phyloP scores from a whole-genome alignment of 2,329 filamentous ascomycete genomes.

The Falciphora oryzae region DNA sequence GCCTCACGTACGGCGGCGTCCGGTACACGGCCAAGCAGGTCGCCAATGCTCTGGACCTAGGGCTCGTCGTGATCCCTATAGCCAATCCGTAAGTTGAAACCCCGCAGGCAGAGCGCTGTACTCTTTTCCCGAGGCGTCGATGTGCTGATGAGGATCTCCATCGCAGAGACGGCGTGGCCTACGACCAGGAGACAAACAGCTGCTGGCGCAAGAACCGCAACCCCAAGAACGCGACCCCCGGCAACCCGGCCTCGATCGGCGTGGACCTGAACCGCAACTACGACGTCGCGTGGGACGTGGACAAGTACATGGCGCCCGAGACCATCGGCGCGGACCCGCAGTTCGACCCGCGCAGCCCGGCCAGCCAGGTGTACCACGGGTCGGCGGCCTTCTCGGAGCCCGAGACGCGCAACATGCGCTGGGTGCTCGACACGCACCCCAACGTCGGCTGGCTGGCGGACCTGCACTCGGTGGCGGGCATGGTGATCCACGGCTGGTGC shows the following conservation, averaged over 20 bases:
- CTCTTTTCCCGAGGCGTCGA: no score
- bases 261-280: slow-evolving; percentile 54
- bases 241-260: slow-evolving; percentile 29
- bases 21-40: slow-evolving; percentile 48
- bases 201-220: slow-evolving; percentile 56
- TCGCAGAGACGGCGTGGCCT: slow-evolving; percentile 39
- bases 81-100: slow-evolving; percentile 34
- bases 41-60: slow-evolving; percentile 41
- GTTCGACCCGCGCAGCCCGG: slow-evolving; percentile 35
- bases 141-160: no score
- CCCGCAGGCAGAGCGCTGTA: no score
- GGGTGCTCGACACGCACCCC: slow-evolving; percentile 42
- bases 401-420: slow-evolving; percentile 49
- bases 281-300: slow-evolving; percentile 51
- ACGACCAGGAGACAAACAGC: slow-evolving; percentile 41
- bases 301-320: slow-evolving; percentile 31
- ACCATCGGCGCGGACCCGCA: slow-evolving; percentile 22
- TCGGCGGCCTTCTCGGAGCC: slow-evolving; percentile 47
- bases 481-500: slow-evolving; percentile 52
- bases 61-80: slow-evolving; percentile 48
- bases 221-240: slow-evolving; percentile 27
- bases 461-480: slow-evolving; percentile 47
- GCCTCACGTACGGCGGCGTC: slow-evolving; percentile 45
- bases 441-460: slow-evolving; percentile 53
- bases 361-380: slow-evolving; percentile 44